Evolutionary conservation across 805 yeast genomes (phyloP).

Genomic region (Pichia sporocuriosa): DNA sequence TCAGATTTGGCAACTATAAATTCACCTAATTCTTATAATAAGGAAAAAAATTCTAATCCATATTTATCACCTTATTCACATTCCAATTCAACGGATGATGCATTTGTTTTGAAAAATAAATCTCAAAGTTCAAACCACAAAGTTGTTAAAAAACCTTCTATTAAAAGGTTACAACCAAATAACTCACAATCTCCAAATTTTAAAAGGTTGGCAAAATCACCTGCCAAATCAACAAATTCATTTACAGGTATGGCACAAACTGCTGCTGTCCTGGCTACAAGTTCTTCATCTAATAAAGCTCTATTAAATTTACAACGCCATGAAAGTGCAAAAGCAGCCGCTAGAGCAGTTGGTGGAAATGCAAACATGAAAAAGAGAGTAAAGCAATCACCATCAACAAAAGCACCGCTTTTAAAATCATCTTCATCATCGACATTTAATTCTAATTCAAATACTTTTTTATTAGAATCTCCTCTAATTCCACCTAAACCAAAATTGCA

Average conservation of each 20-base stretch:
- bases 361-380: too few relatives aligned
- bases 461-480: not conserved
- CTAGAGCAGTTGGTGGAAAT: slow-evolving; percentile 8
- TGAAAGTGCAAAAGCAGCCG: slow-evolving; percentile 10
- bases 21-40: too few relatives aligned
- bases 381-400: not conserved
- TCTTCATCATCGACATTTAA: not conserved
- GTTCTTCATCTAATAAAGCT: not conserved
- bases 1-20: too few relatives aligned
- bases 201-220: slow-evolving; percentile 5
- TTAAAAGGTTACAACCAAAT: slow-evolving; percentile 3
- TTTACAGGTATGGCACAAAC: slow-evolving; percentile 7
- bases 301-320: not conserved
- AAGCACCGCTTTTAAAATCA: not conserved
- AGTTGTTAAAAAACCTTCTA: slow-evolving; percentile 2
- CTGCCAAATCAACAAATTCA: not conserved
- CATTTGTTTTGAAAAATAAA: not conserved
- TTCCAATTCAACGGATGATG: not conserved
- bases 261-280: slow-evolving; percentile 8
- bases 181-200: slow-evolving; percentile 1
- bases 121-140: not conserved
- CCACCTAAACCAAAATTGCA: not conserved
- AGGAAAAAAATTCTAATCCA: too few relatives aligned
- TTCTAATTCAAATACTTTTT: not conserved
- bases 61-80: too few relatives aligned